Base-by-base conservation (phyloP, 208 protist species). In the Trypanosoma caninum region DNA sequence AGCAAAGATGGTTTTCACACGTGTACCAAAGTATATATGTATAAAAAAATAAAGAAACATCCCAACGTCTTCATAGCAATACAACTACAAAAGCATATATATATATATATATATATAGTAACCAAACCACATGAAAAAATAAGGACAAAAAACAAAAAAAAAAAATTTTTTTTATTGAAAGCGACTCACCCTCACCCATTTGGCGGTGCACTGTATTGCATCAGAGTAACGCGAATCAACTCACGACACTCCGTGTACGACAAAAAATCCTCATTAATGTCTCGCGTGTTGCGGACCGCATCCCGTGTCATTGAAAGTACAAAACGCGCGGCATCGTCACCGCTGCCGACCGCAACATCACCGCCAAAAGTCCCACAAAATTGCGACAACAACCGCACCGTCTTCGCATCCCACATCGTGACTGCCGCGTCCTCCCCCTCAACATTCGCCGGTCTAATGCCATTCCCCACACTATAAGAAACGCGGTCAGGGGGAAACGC, bases 191-290 rank as follows among this genome's bases (percentile, higher is more conserved):
- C 11, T 67, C 68, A 93, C 16, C 80, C 86, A 0, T 72, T 84
- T 1, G 86, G 75, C 13, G 86, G 86, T 3, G 74, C 67, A 59
- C 76, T 89, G 46, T 76, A 80, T 28, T 61, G 67, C 25, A 88
- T 60, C 22, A 93, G 54, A 13, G 74, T 79, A 13, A 72, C 72
- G 30, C 86, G 77, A 41, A 93, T 74, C 20, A 84, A 57, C 56
- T 93, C 86, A 25, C 78, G 74, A 31, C 80, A 78, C 60, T 93
- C 82, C 51, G 59, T 57, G 74, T 93, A 93, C 31, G 81, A 76
- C 16, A 89, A 67, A 53, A 63, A 60, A 1, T 54, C 55, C 38
- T 65, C 67, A 14, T 57, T 52, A 23, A 59, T 46, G 23, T 74
- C 70, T 33, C 63, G 54, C 9, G 33, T n/a, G 23, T 6, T 6